A percentile compares a stretch with the other conserved stretches of the same genome.
phyloP scores from a whole-genome alignment of 345 rosid genomes.

The Lumnitzera littorea region DNA sequence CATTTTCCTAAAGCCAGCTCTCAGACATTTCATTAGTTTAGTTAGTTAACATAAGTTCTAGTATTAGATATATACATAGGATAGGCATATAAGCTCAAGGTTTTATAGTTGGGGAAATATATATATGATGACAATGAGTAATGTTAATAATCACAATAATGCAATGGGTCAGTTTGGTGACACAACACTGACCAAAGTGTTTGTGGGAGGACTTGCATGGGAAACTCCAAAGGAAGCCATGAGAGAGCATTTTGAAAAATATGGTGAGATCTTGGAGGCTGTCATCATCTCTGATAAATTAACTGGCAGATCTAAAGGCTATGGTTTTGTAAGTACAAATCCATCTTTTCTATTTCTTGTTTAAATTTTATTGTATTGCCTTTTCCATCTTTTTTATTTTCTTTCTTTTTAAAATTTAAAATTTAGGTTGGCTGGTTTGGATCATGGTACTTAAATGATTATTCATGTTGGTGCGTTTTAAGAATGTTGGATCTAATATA shows the following conservation, averaged over 20 bases:
- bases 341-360: background rate
- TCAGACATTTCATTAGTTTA: too few species aligned
- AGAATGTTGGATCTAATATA: too few species aligned
- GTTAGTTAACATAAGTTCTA: too few species aligned
- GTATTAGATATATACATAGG: too few species aligned
- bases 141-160: slow-evolving; percentile 13
- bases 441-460: too few species aligned
- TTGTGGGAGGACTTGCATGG: slow-evolving; percentile 97
- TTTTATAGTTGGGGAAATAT: background rate
- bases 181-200: slow-evolving; percentile 90
- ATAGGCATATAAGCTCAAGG: too few species aligned
- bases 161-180: slow-evolving; percentile 60
- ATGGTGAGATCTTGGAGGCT: slow-evolving; percentile 88
- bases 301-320: slow-evolving; percentile 98
- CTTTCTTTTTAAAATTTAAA: too few species aligned
- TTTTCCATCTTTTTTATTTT: background rate
- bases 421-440: background rate
- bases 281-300: slow-evolving; percentile 86
- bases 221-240: slow-evolving; percentile 83
- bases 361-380: background rate
- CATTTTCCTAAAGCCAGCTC: too few species aligned
- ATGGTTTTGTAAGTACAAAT: slow-evolving; percentile 62
- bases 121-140: slow-evolving; percentile 33
- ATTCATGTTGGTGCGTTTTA: too few species aligned
- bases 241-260: slow-evolving; percentile 83